Evolutionary conservation across 805 yeast species (phyloP), one percentile per base, ranked within the genome.

Genomic region (Metschnikowia reukaufii): DNA sequence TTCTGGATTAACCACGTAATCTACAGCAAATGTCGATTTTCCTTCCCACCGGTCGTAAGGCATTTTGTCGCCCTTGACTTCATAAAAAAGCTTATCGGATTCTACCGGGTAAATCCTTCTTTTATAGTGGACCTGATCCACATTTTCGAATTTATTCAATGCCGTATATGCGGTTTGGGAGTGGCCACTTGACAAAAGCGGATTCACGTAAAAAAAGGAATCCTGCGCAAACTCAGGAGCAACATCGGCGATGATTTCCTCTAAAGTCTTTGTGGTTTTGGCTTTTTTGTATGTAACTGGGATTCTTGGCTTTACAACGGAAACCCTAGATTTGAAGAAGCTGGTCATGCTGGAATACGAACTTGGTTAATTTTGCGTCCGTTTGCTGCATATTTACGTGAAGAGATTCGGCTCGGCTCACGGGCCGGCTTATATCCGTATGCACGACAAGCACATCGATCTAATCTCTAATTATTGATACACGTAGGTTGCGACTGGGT

Each of bases 161-260:
- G 77, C 74, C 2, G 77, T 63, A 53, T 75, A 78, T 13, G 79
- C 67, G 3, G 80, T 76, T 59, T 79, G 83, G 18, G 73, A 52
- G 37, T 74, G 74, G 20, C 83, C 83, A 36, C 72, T 71, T 42
- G 74, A 63, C 5, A 79, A 61, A 12, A 70, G 60, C 3, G 83
- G 83, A 50, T 74, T 72, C 40, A 77, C 64, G 56, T 58, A 63
- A 55, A 63, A 74, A n/a, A 64, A 63, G 44, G 69, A 63, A 4
- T 70, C 70, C 19, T 51, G 45, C 6, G 48, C 16, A 34, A 77
- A 62, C 44, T 73, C 74, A 0, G 82, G 80, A 0, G 72, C 72
- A 13, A 60, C 51, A 1, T 59, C 42, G 31, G 58, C 54, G 39
- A 78, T 58, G 31, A 79, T 67, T 17, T 73, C 65, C 25, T 40